phyloP scores from a whole-genome alignment of 2,329 filamentous ascomycete genomes.

The Plectosphaerella sp. region DNA sequence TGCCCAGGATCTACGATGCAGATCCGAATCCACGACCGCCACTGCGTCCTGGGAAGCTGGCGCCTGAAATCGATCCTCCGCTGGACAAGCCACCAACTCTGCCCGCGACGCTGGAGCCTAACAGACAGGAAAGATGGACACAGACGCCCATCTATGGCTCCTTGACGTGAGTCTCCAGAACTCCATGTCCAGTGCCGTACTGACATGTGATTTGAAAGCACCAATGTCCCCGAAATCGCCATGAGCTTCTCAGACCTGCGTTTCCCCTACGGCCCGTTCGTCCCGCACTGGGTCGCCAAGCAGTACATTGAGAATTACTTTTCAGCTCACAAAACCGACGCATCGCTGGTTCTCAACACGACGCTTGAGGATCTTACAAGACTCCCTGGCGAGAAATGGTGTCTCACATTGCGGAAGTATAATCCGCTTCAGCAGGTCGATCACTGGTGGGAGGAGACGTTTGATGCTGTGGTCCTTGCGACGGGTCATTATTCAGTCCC shows the following conservation, averaged over 20 bases:
- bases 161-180: slow-evolving; percentile 35
- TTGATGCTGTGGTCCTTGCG: slow-evolving; percentile 38
- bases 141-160: slow-evolving; percentile 47
- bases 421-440: slow-evolving; percentile 39
- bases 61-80: slow-evolving; percentile 39
- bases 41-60: slow-evolving; percentile 36
- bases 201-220: slow-evolving; percentile 23
- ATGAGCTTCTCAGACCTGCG: slow-evolving; percentile 50
- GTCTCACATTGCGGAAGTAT: slow-evolving; percentile 40
- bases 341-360: slow-evolving; percentile 30
- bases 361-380: too few species aligned
- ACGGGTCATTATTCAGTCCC: slow-evolving; percentile 41
- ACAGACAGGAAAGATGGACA: slow-evolving; percentile 36
- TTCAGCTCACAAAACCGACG: slow-evolving; percentile 41
- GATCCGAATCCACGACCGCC: slow-evolving; percentile 27
- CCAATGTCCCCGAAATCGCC: slow-evolving; percentile 52
- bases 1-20: slow-evolving; percentile 45
- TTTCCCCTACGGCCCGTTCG: slow-evolving; percentile 53
- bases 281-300: slow-evolving; percentile 47
- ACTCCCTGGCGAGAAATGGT: slow-evolving; percentile 30
- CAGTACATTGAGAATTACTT: slow-evolving; percentile 55
- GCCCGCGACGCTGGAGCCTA: slow-evolving; percentile 33
- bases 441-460: slow-evolving; percentile 49
- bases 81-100: slow-evolving; percentile 37
- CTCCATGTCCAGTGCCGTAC: background rate